These are phyloP conservation scores for Ganoderma lucidum DNA, from an alignment of 1,284 basidiomycete genomes.

Conservation along the genomic window DNA sequence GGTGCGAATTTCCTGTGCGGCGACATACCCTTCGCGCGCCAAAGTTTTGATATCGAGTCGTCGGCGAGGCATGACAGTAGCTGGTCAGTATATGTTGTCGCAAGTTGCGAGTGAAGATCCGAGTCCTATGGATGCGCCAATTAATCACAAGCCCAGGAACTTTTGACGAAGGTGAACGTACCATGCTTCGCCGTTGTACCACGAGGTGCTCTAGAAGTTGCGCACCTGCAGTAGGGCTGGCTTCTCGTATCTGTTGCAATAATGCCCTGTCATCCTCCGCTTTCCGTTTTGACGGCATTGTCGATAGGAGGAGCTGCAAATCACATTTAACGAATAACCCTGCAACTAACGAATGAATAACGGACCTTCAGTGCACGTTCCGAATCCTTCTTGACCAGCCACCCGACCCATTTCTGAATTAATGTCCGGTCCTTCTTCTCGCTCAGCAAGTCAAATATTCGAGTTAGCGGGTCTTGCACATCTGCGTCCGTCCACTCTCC, in stretches of 20 bases:
- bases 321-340: background rate
- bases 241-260: constrained; percentile 61
- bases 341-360: background rate
- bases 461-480: constrained; percentile 72
- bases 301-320: constrained; percentile 63
- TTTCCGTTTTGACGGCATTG: constrained; percentile 57
- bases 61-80: constrained; percentile 57
- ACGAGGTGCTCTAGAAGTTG: constrained; percentile 85
- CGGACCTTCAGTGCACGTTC: constrained; percentile 77
- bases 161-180: constrained; percentile 39
- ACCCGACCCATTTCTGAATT: constrained; percentile 80
- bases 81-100: constrained; percentile 61
- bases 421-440: constrained; percentile 67
- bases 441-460: constrained; percentile 72
- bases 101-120: constrained; percentile 67
- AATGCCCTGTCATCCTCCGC: constrained; percentile 65
- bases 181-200: constrained; percentile 70
- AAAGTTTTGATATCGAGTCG: constrained; percentile 64
- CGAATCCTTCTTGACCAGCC: constrained; percentile 77
- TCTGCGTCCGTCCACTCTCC: constrained; percentile 71
- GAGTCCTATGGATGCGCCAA: constrained; percentile 46
- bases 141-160: constrained; percentile 1
- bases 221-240: constrained; percentile 65
- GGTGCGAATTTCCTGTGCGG: background rate
- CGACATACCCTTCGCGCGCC: constrained; percentile 74